Percentiles rank a stretch among this genome's conserved stretches.
phyloP scores from a whole-genome alignment of 345 rosid species.

The Bruguiera sexangula region DNA sequence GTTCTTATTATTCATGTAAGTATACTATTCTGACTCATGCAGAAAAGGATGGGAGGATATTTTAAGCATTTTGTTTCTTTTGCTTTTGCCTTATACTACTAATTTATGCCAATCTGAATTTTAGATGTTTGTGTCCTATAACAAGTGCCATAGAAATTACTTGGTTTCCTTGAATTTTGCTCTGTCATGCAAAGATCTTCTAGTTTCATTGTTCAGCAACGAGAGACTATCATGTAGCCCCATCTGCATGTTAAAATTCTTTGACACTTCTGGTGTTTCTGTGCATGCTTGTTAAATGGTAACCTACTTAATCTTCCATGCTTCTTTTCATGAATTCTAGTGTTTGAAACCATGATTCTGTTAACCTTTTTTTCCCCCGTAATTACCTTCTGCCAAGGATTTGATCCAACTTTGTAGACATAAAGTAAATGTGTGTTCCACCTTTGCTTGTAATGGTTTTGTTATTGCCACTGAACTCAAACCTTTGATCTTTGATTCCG shows the following conservation, averaged over 20 bases:
- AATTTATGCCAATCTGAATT: not conserved
- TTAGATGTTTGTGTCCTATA: not conserved
- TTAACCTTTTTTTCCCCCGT: not conserved
- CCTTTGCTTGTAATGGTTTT: not conserved
- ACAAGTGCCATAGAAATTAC: not conserved
- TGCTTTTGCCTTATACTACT: not conserved
- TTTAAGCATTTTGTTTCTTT: not conserved
- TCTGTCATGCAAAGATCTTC: not conserved
- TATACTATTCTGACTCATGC: not conserved
- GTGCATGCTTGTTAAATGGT: not conserved
- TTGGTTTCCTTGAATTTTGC: not conserved
- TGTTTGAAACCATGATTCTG: not conserved
- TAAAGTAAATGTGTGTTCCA: not conserved
- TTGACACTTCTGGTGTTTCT: not conserved
- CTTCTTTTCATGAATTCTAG: not conserved
- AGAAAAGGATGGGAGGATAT: not conserved
- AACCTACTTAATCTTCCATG: not conserved
- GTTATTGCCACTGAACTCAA: no score
- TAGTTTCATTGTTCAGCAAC: not conserved
- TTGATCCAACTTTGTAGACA: not conserved
- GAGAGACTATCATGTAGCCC: not conserved
- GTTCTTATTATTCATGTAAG: conserved; percentile 95
- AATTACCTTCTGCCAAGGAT: not conserved
- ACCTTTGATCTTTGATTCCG: no score
- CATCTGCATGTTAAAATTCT: not conserved